Percentiles rank a stretch among this genome's conserved stretches.
Evolutionary conservation across 495 filamentous ascomycete species (phyloP).

Genomic region (Trichoderma asperelloides): DNA sequence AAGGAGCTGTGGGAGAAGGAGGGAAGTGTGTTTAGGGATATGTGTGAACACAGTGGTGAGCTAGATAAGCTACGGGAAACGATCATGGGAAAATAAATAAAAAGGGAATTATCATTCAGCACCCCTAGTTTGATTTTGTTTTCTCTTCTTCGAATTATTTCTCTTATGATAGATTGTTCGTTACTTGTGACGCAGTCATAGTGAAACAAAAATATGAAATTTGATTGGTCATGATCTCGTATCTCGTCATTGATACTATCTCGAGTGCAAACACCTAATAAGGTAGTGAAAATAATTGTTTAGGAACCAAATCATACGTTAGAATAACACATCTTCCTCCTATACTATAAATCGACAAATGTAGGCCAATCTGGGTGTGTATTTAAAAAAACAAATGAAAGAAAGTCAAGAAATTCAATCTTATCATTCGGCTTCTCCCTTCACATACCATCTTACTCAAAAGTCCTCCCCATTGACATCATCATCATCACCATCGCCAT

Average conservation of each 20-base stretch:
- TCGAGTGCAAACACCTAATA: neutral
- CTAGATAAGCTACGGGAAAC: constrained; percentile 49
- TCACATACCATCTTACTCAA: neutral
- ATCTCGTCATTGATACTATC: neutral
- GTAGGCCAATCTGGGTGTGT: too few species aligned
- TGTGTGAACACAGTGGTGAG: constrained; percentile 73
- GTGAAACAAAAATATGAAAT: neutral
- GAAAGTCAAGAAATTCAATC: too few species aligned
- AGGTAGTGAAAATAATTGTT: neutral
- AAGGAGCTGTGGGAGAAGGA: constrained; percentile 53
- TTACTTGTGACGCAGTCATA: neutral
- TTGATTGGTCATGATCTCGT: neutral
- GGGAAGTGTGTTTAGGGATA: constrained; percentile 54
- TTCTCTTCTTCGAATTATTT: too few species aligned
- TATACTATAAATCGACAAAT: too few species aligned
- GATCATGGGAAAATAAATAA: constrained; percentile 27
- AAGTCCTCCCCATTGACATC: constrained; percentile 15
- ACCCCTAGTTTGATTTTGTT: too few species aligned
- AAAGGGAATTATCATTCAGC: too few species aligned
- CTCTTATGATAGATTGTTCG: too few species aligned
- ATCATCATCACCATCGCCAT: constrained; percentile 12
- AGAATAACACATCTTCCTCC: too few species aligned
- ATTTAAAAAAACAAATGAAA: too few species aligned
- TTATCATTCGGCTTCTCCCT: neutral
- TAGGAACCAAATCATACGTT: neutral